Base-by-base conservation (phyloP, 2,329 filamentous ascomycete species). In the Colletotrichum tropicicola region DNA sequence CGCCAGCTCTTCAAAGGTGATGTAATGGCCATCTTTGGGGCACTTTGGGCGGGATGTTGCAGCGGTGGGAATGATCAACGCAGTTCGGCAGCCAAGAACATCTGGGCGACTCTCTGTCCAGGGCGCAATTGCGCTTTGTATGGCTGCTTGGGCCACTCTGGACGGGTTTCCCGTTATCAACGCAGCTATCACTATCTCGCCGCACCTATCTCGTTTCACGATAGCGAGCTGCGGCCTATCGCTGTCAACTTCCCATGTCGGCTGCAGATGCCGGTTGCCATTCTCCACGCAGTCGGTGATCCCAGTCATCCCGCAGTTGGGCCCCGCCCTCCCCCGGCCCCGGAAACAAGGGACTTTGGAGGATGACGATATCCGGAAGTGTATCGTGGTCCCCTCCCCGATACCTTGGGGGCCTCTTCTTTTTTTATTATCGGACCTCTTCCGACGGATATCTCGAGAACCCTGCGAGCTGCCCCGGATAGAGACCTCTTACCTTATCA, bases 321-420 rank as follows among this genome's bases (percentile, higher is more conserved):
- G 43, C 9, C 53, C 41, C n/a, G n/a, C 8, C 19, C 41, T 27
- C 43, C 6, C 41, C 13, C 15, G 37, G 3, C 23, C 1, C 19
- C 2, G 25, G 12, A 56, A 47, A 19, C 27, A 35, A 19, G 39
- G 25, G 15, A 45, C 15, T 7, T 15, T 47, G 27, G 27, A 32
- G 53, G 53, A 35, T 56, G 41, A 56, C 32, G 41, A 45, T 56
- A 56, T 35, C 53, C 53, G 41, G 12, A 47, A 30, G 7, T 19
- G 43, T 32, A 41, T 12, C 23, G n/a, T n/a, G n/a, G n/a, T n/a
- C n/a, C n/a, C n/a, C n/a, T n/a, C n/a, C n/a, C n/a, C n/a, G n/a
- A n/a, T n/a, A n/a, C n/a, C n/a, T n/a, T n/a, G n/a, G n/a, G n/a
- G n/a, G n/a, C n/a, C n/a, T n/a, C n/a, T n/a, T n/a, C n/a, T n/a